A percentile compares a stretch with the other conserved stretches of the same genome.
phyloP scores from a whole-genome alignment of 176 grass and related monocot genomes.

The Oryza brachyantha region DNA sequence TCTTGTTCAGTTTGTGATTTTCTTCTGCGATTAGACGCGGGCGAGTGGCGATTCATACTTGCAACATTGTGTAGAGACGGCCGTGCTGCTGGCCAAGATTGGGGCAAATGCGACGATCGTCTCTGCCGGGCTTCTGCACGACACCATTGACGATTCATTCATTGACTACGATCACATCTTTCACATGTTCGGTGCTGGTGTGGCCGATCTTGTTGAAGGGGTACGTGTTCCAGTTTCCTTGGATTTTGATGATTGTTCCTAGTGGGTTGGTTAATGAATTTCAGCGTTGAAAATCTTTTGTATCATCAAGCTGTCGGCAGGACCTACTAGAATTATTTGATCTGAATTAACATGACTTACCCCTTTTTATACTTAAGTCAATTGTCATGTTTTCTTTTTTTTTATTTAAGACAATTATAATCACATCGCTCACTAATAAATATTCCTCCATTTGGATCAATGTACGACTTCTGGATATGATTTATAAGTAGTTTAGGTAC shows the following conservation, averaged over 20 bases:
- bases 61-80: constrained; percentile 87
- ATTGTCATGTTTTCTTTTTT: background rate
- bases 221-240: constrained; percentile 41
- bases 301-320: background rate
- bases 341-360: constrained; percentile 2
- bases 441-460: constrained; percentile 10
- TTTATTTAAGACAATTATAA: background rate
- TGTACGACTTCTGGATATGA: constrained; percentile 1
- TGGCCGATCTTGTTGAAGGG: constrained; percentile 85
- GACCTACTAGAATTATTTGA: constrained; percentile 23
- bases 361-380: background rate
- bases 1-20: background rate
- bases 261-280: background rate
- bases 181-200: constrained; percentile 57
- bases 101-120: constrained; percentile 65
- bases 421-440: background rate
- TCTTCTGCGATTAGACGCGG: constrained; percentile 46
- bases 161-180: constrained; percentile 63
- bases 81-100: constrained; percentile 62
- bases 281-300: background rate
- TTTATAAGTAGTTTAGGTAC: background rate
- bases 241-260: background rate
- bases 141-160: constrained; percentile 84
- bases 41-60: constrained; percentile 71
- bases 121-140: constrained; percentile 77